Conservation (phyloP, 208 protist genomes). For the Leishmania mexicana region DNA sequence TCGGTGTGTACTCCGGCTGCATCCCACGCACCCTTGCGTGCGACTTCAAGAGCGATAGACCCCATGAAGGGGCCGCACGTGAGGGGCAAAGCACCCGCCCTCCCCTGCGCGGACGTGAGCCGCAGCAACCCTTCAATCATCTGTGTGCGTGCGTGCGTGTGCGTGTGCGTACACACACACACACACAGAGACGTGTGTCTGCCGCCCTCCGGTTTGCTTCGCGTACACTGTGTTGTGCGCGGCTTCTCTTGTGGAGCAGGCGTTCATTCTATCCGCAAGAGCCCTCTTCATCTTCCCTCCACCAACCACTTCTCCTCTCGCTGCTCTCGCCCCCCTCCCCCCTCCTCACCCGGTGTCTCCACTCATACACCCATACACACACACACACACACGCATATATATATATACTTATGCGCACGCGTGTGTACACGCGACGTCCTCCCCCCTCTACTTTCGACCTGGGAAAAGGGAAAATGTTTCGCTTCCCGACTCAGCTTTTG, state of each 20-base stretch:
- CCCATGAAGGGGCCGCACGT: background rate
- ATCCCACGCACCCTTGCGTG: background rate
- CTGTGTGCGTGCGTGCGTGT: background rate
- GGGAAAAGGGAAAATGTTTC: constrained; percentile 46
- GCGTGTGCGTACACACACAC: background rate
- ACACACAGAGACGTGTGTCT: background rate
- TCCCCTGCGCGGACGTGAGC: background rate
- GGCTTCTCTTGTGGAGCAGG: background rate
- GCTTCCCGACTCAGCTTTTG: constrained; percentile 43
- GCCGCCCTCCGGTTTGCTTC: background rate
- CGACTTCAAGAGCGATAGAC: background rate
- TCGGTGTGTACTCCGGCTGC: background rate
- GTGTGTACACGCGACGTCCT: background rate
- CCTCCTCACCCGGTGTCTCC: background rate
- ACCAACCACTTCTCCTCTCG: background rate
- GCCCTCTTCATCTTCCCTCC: too few species aligned
- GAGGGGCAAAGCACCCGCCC: background rate
- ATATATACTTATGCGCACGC: background rate
- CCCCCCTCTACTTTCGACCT: too few species aligned
- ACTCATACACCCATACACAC: background rate
- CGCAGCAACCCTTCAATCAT: background rate
- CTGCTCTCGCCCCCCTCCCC: background rate
- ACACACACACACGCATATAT: background rate
- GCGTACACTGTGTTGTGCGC: constrained; percentile 1
- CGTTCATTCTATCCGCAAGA: background rate